Conservation (phyloP, 2,329 filamentous ascomycete species). For the Sphaerulina musiva region DNA sequence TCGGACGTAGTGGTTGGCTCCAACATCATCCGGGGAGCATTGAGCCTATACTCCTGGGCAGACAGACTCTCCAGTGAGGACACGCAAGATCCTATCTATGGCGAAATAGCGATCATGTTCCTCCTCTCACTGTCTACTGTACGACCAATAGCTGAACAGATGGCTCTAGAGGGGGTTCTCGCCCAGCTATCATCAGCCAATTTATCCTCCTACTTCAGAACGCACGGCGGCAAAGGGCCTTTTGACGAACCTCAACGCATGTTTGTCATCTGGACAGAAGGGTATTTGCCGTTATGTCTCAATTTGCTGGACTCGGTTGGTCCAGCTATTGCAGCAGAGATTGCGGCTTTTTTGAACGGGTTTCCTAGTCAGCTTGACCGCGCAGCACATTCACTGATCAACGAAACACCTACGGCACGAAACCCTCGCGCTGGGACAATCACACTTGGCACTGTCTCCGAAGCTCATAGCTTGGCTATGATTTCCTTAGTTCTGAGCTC, state of each 20-base stretch:
- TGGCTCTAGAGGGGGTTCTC: slow-evolving; percentile 80
- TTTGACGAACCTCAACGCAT: slow-evolving; percentile 71
- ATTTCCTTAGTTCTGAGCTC: slow-evolving; percentile 65
- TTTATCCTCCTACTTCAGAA: slow-evolving; percentile 68
- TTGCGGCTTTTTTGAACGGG: slow-evolving; percentile 80
- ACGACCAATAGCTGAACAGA: slow-evolving; percentile 74
- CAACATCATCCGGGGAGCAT: slow-evolving; percentile 70
- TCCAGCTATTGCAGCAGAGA: slow-evolving; percentile 72
- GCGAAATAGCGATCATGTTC: slow-evolving; percentile 83
- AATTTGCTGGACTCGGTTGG: slow-evolving; percentile 82
- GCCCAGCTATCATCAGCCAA: slow-evolving; percentile 72
- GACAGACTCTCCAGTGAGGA: slow-evolving; percentile 69
- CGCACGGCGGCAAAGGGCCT: slow-evolving; percentile 62
- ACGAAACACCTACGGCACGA: slow-evolving; percentile 37
- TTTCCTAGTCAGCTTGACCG: slow-evolving; percentile 73
- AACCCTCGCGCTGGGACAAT: slow-evolving; percentile 54
- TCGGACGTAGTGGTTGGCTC: slow-evolving; percentile 49
- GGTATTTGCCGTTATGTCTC: slow-evolving; percentile 77
- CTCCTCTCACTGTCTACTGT: slow-evolving; percentile 80
- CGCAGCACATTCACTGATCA: slow-evolving; percentile 66
- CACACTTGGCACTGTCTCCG: slow-evolving; percentile 65
- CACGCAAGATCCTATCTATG: slow-evolving; percentile 80
- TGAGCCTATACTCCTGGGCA: slow-evolving; percentile 87
- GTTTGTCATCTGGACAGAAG: slow-evolving; percentile 84
- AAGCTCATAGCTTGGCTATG: slow-evolving; percentile 72